Conservation (phyloP, 768 basidiomycete genomes). For the Russula ochroleuca region DNA sequence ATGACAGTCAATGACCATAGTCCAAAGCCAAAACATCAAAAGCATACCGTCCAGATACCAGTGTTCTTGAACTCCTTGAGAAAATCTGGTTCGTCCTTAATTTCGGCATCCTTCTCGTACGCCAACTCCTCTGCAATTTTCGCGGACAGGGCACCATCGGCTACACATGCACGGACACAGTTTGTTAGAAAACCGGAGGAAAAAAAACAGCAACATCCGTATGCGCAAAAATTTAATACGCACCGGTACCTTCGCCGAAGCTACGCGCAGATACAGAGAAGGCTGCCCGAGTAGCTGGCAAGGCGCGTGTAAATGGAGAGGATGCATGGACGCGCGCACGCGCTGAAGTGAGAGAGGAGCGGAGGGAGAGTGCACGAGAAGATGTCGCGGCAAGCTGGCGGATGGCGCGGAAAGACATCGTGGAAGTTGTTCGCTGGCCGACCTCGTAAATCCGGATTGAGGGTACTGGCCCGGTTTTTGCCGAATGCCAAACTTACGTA, state of each 20-base stretch:
- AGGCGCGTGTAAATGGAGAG: conserved; percentile 23
- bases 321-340: conserved; percentile 31
- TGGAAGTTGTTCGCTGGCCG: no score
- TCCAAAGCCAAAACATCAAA: background rate
- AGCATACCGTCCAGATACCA: conserved; percentile 73
- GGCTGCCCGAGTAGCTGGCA: conserved; percentile 34
- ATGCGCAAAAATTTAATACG: conserved; percentile 27
- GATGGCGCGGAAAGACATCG: conserved; percentile 63
- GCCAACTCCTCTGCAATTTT: conserved; percentile 79
- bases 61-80: conserved; percentile 66
- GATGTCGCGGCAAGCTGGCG: conserved; percentile 51
- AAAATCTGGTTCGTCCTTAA: conserved; percentile 61
- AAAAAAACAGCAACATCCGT: background rate
- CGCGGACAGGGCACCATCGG: conserved; percentile 68
- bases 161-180: conserved; percentile 36
- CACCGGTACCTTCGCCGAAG: conserved; percentile 45
- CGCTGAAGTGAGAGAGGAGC: conserved; percentile 28
- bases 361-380: conserved; percentile 37
- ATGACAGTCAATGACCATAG: background rate
- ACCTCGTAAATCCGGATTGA: no score
- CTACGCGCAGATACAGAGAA: conserved; percentile 41
- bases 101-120: conserved; percentile 69
- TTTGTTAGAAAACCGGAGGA: background rate
- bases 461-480: background rate
- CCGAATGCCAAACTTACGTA: background rate